These are phyloP conservation scores for Globisporangium solare DNA, from an alignment of 352 stramenopile genomes.

Conservation along the genomic window DNA sequence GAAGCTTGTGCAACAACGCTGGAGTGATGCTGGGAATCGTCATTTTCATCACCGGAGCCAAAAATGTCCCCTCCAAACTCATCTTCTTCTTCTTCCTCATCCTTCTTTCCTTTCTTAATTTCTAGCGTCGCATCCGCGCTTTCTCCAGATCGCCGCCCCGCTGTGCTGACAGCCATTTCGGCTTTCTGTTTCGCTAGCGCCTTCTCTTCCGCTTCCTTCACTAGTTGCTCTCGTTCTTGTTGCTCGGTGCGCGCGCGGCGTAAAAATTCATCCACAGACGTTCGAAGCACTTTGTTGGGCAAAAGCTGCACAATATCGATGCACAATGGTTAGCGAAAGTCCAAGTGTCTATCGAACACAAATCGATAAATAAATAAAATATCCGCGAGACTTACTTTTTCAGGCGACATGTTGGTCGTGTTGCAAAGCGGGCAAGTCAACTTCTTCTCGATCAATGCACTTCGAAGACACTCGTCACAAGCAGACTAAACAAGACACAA, in stretches of 20 bases:
- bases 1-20: constrained; percentile 12
- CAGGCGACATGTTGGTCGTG: constrained; percentile 77
- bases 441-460: constrained; percentile 74
- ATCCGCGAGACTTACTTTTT: constrained; percentile 35
- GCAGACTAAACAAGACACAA: constrained; percentile 42
- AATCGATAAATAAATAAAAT: constrained; percentile 4
- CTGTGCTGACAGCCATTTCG: constrained; percentile 46
- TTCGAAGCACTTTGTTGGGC: constrained; percentile 77
- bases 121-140: constrained; percentile 80
- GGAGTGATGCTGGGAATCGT: constrained; percentile 20
- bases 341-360: neutral
- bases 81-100: constrained; percentile 74
- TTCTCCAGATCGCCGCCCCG: constrained; percentile 44
- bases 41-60: constrained; percentile 52
- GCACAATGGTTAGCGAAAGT: neutral
- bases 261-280: constrained; percentile 83
- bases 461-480: constrained; percentile 79
- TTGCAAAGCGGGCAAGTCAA: constrained; percentile 78
- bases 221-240: constrained; percentile 78
- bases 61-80: constrained; percentile 87
- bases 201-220: constrained; percentile 83
- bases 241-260: constrained; percentile 71
- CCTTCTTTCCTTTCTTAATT: constrained; percentile 85
- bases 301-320: constrained; percentile 31
- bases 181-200: constrained; percentile 75